Percentiles rank a stretch among this genome's conserved stretches.
Conservation (phyloP, 495 filamentous ascomycete species). For the Aspergillus sclerotioniger region DNA sequence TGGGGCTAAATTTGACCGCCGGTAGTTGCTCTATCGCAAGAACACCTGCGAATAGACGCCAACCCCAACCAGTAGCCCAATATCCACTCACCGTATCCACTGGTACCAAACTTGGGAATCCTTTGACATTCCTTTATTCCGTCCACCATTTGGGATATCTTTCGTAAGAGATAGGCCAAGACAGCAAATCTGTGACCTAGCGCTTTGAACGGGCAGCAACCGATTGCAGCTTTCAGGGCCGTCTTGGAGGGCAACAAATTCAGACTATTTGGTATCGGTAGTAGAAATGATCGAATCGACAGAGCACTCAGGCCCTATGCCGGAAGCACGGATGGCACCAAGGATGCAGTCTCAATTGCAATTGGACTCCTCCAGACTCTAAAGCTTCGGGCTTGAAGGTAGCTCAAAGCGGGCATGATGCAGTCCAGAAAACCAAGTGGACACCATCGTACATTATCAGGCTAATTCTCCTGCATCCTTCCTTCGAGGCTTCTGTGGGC, state of each 20-base stretch:
- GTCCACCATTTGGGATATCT: slow-evolving; percentile 4
- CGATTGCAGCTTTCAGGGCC: slow-evolving; percentile 6
- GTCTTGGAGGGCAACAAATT: neutral
- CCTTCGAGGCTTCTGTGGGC: slow-evolving; percentile 23
- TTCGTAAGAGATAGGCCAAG: slow-evolving; percentile 10
- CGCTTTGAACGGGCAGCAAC: slow-evolving; percentile 10
- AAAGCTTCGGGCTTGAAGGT: slow-evolving; percentile 4
- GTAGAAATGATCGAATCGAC: slow-evolving; percentile 14
- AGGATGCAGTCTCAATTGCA: slow-evolving; percentile 15
- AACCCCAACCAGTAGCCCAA: slow-evolving; percentile 2
- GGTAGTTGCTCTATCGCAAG: slow-evolving; percentile 7
- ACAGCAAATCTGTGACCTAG: slow-evolving; percentile 8
- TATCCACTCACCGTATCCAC: slow-evolving; percentile 1
- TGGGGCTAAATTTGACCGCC: slow-evolving; percentile 9
- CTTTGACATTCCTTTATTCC: slow-evolving; percentile 10
- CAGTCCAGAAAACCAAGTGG: slow-evolving; percentile 9
- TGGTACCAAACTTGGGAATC: slow-evolving; percentile 17
- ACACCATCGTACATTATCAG: slow-evolving; percentile 19
- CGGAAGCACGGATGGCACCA: slow-evolving; percentile 17
- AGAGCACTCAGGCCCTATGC: slow-evolving; percentile 20
- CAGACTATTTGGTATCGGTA: slow-evolving; percentile 12
- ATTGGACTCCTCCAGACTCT: slow-evolving; percentile 19
- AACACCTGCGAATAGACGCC: slow-evolving; percentile 9
- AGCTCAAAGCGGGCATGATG: slow-evolving; percentile 7
- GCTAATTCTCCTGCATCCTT: slow-evolving; percentile 11